These are phyloP conservation scores for Naganishia randhawae DNA, from an alignment of 768 basidiomycete species.

Conservation along the genomic window DNA sequence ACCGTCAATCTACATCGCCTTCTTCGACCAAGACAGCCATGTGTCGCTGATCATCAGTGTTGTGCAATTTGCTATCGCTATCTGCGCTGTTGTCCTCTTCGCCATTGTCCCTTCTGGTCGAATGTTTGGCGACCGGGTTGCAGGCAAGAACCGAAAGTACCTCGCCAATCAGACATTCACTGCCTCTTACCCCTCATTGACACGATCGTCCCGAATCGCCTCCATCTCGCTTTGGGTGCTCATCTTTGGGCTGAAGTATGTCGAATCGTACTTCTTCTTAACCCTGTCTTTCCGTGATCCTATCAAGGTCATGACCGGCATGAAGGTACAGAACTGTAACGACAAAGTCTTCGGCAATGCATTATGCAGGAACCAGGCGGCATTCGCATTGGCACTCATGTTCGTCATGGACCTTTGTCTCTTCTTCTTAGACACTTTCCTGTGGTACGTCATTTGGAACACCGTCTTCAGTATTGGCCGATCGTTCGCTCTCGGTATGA, in stretches of 20 bases:
- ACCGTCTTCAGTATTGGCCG: conserved; percentile 66
- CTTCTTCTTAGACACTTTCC: conserved; percentile 98
- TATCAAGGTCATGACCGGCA: conserved; percentile 89
- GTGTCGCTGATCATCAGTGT: conserved; percentile 88
- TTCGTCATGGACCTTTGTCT: conserved; percentile 95
- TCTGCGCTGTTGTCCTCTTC: conserved; percentile 78
- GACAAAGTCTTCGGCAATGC: conserved; percentile 79
- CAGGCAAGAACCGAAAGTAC: conserved; percentile 91
- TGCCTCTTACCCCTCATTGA: conserved; percentile 79
- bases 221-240: conserved; percentile 81
- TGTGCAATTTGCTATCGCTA: conserved; percentile 92
- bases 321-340: conserved; percentile 86
- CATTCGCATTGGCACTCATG: conserved; percentile 94
- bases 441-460: conserved; percentile 99
- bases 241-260: conserved; percentile 92
- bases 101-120: conserved; percentile 89
- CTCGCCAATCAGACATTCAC: conserved; percentile 98
- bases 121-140: conserved; percentile 98
- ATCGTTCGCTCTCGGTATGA: conserved; percentile 83
- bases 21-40: conserved; percentile 63
- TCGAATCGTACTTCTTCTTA: conserved; percentile 97
- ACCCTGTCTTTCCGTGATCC: conserved; percentile 91
- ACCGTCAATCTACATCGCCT: conserved; percentile 90
- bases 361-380: conserved; percentile 87
- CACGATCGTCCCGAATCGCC: conserved; percentile 64